Percentiles rank a stretch among this genome's conserved stretches.
These are phyloP conservation scores for Termitomyces sp. DNA, from an alignment of 768 basidiomycete genomes.

Conservation along the genomic window DNA sequence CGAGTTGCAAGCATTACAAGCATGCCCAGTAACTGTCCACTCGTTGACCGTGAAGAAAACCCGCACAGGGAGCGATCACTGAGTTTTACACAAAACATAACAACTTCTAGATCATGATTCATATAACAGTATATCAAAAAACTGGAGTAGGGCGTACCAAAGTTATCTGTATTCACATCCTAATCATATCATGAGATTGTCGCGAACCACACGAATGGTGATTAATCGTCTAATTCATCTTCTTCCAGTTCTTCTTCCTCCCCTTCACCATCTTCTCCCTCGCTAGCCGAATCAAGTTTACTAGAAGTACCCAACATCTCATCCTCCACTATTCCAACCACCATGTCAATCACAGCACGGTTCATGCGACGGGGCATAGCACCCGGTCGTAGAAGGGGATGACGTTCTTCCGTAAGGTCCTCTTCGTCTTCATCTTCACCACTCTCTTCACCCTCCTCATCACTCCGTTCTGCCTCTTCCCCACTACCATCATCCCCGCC, in stretches of 20 bases:
- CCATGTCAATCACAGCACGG: slow-evolving; percentile 62
- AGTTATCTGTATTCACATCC: background rate
- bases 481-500: background rate
- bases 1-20: no score
- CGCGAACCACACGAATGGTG: background rate
- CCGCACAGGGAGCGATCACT: no score
- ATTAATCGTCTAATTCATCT: slow-evolving; percentile 46
- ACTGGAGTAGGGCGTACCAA: background rate
- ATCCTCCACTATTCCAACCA: slow-evolving; percentile 56
- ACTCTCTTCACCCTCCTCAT: slow-evolving; percentile 17
- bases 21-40: no score
- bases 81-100: no score
- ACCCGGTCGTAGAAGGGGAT: slow-evolving; percentile 62
- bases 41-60: no score
- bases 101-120: no score
- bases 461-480: slow-evolving; percentile 11
- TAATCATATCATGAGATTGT: background rate
- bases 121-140: no score
- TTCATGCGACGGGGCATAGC: slow-evolving; percentile 64
- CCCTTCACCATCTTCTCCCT: slow-evolving; percentile 31
- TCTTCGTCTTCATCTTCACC: slow-evolving; percentile 31
- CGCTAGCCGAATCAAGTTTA: slow-evolving; percentile 22
- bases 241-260: slow-evolving; percentile 39
- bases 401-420: slow-evolving; percentile 50
- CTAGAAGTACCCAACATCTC: slow-evolving; percentile 38